These are phyloP conservation scores for Verticillium longisporum DNA, from an alignment of 2,329 filamentous ascomycete species.

Conservation along the genomic window DNA sequence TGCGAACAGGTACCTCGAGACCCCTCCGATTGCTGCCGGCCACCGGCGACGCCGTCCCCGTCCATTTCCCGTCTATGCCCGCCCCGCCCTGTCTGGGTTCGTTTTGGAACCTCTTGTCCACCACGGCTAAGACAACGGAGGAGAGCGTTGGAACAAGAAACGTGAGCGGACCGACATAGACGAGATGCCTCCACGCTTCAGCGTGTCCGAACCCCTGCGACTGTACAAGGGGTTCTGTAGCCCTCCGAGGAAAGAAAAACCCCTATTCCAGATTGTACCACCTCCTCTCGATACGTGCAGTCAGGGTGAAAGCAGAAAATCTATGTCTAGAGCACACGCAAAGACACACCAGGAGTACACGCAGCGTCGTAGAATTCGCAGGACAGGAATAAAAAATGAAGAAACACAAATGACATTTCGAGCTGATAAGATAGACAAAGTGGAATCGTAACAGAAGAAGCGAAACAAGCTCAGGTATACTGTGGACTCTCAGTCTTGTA, in stretches of 20 bases:
- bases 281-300: background rate
- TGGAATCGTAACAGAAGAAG: background rate
- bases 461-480: background rate
- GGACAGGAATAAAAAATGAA: background rate
- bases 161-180: background rate
- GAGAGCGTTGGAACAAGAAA: background rate
- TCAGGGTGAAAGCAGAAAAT: background rate
- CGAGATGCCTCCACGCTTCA: background rate
- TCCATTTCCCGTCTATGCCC: background rate
- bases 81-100: background rate
- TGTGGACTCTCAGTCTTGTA: background rate
- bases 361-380: background rate
- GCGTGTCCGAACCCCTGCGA: background rate
- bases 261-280: background rate
- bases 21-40: background rate
- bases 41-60: background rate
- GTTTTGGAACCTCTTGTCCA: background rate
- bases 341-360: background rate
- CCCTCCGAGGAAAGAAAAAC: background rate
- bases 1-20: background rate
- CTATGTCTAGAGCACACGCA: background rate
- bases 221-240: background rate
- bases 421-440: conserved; percentile 2
- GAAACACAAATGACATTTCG: background rate
- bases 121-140: background rate